Percentiles rank a stretch among this genome's conserved stretches.
Evolutionary conservation across 208 protist genomes (phyloP).

Genomic region (Leptomonas seymouri): DNA sequence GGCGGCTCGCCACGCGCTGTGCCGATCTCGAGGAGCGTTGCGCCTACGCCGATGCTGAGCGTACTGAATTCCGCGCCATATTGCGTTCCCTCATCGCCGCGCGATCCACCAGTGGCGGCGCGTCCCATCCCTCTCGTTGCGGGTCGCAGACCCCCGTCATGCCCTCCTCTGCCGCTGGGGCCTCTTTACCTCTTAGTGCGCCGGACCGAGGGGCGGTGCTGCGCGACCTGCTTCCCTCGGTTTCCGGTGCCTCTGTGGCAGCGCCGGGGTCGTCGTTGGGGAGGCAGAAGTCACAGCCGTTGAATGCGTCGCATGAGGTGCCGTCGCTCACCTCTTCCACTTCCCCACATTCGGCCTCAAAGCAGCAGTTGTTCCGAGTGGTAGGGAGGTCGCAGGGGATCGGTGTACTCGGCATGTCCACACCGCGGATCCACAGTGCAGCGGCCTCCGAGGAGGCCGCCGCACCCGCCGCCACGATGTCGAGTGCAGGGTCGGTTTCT

Average conservation of each 20-base stretch:
- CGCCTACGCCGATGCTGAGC: slow-evolving; percentile 75
- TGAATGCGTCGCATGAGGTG: not conserved
- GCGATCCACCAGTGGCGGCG: slow-evolving; percentile 2
- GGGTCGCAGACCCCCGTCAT: not conserved
- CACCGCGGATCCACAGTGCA: not conserved
- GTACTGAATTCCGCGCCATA: slow-evolving; percentile 66
- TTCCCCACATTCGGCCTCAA: not conserved
- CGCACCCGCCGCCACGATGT: not conserved
- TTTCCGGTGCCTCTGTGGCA: not conserved
- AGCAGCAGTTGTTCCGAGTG: slow-evolving; percentile 26
- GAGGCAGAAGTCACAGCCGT: not conserved
- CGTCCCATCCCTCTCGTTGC: not conserved
- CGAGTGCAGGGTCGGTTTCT: not conserved
- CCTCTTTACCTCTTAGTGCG: not conserved
- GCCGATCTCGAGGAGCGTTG: slow-evolving; percentile 78
- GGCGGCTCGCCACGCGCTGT: slow-evolving; percentile 47
- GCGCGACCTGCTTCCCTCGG: slow-evolving; percentile 18
- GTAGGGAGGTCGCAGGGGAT: slow-evolving; percentile 10
- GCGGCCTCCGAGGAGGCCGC: not conserved
- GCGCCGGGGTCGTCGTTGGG: not conserved
- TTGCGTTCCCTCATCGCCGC: slow-evolving; percentile 49
- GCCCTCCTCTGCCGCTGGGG: not conserved
- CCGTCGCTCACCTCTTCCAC: slow-evolving; percentile 3
- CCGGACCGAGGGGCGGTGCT: slow-evolving; percentile 9
- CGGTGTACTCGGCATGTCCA: slow-evolving; percentile 17